Evolutionary conservation across 1,284 basidiomycete genomes (phyloP), one percentile per base, ranked within the genome.

Genomic region (Marasmius sp.): DNA sequence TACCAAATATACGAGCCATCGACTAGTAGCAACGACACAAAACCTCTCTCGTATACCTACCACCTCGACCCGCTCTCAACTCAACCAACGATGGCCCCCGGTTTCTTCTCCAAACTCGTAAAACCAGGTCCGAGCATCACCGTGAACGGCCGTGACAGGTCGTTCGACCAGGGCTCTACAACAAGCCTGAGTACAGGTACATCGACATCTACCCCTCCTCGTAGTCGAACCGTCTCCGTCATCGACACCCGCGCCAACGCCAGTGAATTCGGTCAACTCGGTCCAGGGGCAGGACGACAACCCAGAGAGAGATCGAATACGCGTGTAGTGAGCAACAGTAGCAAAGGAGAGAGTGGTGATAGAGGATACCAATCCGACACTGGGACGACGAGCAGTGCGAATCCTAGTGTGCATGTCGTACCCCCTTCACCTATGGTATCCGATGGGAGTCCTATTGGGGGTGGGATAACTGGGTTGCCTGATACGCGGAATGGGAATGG

Each of bases 21-120:
- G 27, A 27, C 27, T 5, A 27, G 27, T 27, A 27, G 27, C 27
- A 27, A 5, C 5, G 27, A 27, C 27, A 27, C 2, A 27, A 27
- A 27, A 5, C 27, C 27, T 27, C 27, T 27, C 27, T 27, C 27
- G 5, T 27, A 27, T 27, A 2, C 27, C 27, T 27, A 27, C 27
- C 27, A 27, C 5, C 27, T 27, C 27, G 27, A 27, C 27, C 27
- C 27, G 27, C 27, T 5, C 27, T 27, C 27, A 27, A 2, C 2
- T 27, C 27, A 27, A 2, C 27, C 27, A 10, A 34, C 1, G 34
- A 54, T 54, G 52, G 52, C 52, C 10, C 52, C 52, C 6, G n/a
- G 34, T 37, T 54, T 54, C 34, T 54, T 54, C 34, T 54, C 52
- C 11, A 54, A 54, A 38, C 52, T 54, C 27, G 52, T 54, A 10